Base-by-base conservation (phyloP, 164 flowering plant genomes). In the Magnolia officinalis region DNA sequence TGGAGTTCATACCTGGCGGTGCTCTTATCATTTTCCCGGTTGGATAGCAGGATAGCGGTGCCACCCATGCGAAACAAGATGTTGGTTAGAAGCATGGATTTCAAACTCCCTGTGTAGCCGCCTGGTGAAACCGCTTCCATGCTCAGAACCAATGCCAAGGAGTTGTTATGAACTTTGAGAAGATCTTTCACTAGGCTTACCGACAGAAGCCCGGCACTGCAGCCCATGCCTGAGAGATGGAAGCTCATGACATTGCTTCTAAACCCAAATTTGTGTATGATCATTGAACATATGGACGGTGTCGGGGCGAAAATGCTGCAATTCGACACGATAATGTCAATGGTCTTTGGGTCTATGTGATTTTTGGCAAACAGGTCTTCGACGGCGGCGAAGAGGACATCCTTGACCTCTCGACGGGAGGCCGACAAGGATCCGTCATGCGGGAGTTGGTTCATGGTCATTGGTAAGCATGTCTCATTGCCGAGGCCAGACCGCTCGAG, bases 151-250 rank as follows among this genome's bases (percentile, higher is more conserved):
- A 78, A 55, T 0, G 80, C 80, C 10, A 23, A 50, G 11, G 72
- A 29, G n/a, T 72, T 72, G 3, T 11, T 64, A 52, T 72, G 79
- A 4, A 78, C 76, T 45, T 75, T 77, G 18, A 81, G 74, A 7
- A 81, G 71, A 16, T 81, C 76, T 19, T 70, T 70, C 8, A 75
- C 82, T 1, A 77, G 72, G 24, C 67, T 75, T 7, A 80, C 16
- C 1, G 78, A 75, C 10, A 75, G 75, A 2, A 78, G 11, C 20
- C 80, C 75, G 3, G 80, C 80, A 50, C 80, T 72, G 66, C 83
- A 81, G 6, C 83, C 83, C 83, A 81, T 81, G 29, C 83, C 83
- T 14, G 78, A 73, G 0, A 81, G 76, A 63, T 78, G 75, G 49
- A 73, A 78, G 74, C 78, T 78, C 64, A 23, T 72, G 18, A 81